A percentile compares a stretch with the other conserved stretches of the same genome.
These are phyloP conservation scores for Guadua angustifolia DNA, from an alignment of 176 grass and related monocot genomes.

Conservation along the genomic window DNA sequence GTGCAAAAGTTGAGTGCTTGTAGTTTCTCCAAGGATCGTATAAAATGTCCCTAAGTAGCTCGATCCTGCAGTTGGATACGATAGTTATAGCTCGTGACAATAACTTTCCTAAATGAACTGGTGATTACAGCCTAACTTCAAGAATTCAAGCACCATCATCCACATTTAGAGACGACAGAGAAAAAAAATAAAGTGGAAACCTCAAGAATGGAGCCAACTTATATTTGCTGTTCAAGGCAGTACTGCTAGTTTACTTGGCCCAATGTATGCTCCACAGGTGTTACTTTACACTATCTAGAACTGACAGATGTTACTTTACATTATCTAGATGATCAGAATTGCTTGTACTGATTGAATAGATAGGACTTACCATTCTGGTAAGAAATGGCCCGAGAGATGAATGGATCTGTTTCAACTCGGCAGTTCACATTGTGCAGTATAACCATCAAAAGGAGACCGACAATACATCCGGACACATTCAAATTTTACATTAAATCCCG, in stretches of 20 bases:
- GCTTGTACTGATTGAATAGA: conserved; percentile 23
- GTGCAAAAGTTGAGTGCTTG: background rate
- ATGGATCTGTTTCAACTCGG: conserved; percentile 19
- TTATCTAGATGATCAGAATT: conserved; percentile 28
- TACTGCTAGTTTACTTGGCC: background rate
- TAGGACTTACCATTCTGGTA: conserved; percentile 24
- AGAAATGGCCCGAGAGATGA: background rate
- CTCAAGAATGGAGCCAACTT: background rate
- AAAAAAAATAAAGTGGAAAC: conserved; percentile 3
- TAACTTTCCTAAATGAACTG: background rate
- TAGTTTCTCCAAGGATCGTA: conserved; percentile 3
- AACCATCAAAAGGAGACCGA: conserved; percentile 8
- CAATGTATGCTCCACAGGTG: background rate
- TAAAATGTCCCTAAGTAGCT: background rate
- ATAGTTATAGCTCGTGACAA: background rate
- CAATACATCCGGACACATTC: conserved; percentile 2
- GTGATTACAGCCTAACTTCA: background rate
- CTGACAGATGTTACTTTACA: conserved; percentile 35
- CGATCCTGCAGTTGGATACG: background rate
- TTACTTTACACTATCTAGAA: conserved; percentile 45
- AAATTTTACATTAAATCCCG: conserved; percentile 9
- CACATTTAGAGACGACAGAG: background rate
- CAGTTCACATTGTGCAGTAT: background rate
- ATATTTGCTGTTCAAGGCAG: background rate
- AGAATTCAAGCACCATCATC: background rate